Evolutionary conservation across 805 yeast genomes (phyloP).

Genomic region (Hanseniaspora valbyensis): DNA sequence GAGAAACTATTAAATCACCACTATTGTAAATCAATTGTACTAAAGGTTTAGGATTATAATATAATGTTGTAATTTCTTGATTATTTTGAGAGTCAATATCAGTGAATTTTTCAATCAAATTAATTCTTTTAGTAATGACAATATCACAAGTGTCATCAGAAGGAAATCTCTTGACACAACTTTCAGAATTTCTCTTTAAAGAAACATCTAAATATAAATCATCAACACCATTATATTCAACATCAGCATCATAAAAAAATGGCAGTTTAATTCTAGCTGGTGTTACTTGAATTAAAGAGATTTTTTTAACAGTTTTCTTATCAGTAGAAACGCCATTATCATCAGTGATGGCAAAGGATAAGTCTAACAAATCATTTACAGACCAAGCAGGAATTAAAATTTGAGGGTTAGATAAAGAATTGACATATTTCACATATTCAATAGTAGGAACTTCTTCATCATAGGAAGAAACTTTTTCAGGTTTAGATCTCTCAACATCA

Average conservation of each 20-base stretch:
- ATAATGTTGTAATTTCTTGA: conserved; percentile 7
- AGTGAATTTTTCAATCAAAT: conserved; percentile 24
- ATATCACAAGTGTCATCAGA: conserved; percentile 15
- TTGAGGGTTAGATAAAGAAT: conserved; percentile 20
- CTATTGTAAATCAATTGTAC: conserved; percentile 12
- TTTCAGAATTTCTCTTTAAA: conserved; percentile 20
- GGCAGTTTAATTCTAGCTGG: conserved; percentile 16
- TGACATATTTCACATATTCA: conserved; percentile 23
- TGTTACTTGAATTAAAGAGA: conserved; percentile 12
- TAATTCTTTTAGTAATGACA: conserved; percentile 21
- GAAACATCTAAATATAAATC: conserved; percentile 28
- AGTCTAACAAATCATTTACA: conserved; percentile 17
- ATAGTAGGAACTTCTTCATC: conserved; percentile 17
- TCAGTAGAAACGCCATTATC: conserved; percentile 12
- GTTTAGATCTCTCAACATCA: conserved; percentile 11
- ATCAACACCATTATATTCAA: conserved; percentile 17
- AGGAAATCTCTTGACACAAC: conserved; percentile 18
- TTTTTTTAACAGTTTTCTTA: conserved; percentile 1
- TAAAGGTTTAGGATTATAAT: conserved; percentile 9
- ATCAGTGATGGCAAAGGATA: conserved; percentile 23
- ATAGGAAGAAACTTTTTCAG: conserved; percentile 12
- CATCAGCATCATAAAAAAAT: conserved; percentile 25
- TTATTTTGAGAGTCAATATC: conserved; percentile 15
- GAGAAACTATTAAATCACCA: conserved; percentile 9
- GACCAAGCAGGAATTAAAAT: conserved; percentile 22